These are phyloP conservation scores for Pseudozyma pruni DNA, from an alignment of 1,284 basidiomycete genomes.

Conservation along the genomic window DNA sequence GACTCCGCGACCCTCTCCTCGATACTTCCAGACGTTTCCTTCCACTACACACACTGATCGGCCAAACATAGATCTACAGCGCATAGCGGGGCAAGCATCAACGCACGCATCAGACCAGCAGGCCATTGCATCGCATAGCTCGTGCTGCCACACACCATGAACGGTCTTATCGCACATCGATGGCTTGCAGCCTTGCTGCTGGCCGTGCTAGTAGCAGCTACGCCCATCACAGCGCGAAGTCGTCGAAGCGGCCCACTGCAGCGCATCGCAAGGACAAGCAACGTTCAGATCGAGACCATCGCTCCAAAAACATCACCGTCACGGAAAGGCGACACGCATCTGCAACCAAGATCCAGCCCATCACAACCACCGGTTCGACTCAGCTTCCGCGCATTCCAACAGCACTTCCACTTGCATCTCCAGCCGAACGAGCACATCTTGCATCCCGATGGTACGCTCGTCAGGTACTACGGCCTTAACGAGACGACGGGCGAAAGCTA, in stretches of 20 bases:
- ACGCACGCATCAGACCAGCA: not conserved
- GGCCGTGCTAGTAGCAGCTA: constrained; percentile 12
- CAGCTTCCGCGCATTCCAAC: constrained; percentile 56
- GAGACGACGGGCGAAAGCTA: constrained; percentile 35
- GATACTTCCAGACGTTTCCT: too few relatives aligned
- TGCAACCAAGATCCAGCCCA: constrained; percentile 11
- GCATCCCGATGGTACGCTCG: constrained; percentile 55
- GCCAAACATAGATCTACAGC: too few relatives aligned
- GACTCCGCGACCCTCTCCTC: too few relatives aligned
- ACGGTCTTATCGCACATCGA: constrained; percentile 8
- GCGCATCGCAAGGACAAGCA: constrained; percentile 33
- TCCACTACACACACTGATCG: too few relatives aligned
- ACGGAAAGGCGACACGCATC: not conserved
- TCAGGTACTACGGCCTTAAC: constrained; percentile 44
- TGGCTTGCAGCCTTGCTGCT: constrained; percentile 34
- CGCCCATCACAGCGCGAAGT: constrained; percentile 25
- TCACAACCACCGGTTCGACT: constrained; percentile 43
- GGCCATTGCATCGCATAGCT: not conserved
- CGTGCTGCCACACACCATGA: constrained; percentile 10
- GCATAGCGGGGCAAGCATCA: not conserved
- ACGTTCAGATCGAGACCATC: constrained; percentile 22
- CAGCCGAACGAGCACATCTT: constrained; percentile 55
- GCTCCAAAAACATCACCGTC: constrained; percentile 3
- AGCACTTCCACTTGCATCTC: constrained; percentile 57
- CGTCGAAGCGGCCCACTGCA: constrained; percentile 33